Evolutionary conservation across 1,284 basidiomycete species (phyloP).

Genomic region (Sporisorium iseilematis-ciliati): DNA sequence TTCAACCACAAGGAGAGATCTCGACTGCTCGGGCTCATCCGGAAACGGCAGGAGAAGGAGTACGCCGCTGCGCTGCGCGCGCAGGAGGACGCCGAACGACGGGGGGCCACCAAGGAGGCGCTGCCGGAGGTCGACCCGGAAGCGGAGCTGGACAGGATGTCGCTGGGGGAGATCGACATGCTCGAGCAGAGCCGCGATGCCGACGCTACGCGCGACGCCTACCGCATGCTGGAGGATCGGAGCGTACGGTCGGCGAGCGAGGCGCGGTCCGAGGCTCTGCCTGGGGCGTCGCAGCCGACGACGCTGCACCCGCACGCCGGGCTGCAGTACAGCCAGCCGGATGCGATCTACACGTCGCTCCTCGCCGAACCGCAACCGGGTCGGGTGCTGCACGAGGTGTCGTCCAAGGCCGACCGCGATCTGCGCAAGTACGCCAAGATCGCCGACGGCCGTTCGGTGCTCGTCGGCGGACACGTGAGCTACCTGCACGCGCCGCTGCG

Average conservation of each 20-base stretch:
- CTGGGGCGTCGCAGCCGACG: constrained; percentile 44
- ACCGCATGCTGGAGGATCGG: constrained; percentile 39
- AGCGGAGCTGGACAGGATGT: constrained; percentile 47
- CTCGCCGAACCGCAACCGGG: constrained; percentile 57
- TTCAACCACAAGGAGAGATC: constrained; percentile 39
- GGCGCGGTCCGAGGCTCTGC: constrained; percentile 11
- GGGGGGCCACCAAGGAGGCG: constrained; percentile 39
- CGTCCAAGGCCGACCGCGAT: constrained; percentile 19
- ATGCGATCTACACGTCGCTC: constrained; percentile 57
- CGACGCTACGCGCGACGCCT: constrained; percentile 45
- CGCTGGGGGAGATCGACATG: constrained; percentile 49
- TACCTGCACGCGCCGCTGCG: constrained; percentile 45
- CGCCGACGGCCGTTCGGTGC: constrained; percentile 38
- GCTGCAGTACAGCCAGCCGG: constrained; percentile 64
- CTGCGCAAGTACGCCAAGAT: constrained; percentile 20
- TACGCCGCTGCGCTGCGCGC: constrained; percentile 32
- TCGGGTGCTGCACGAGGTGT: constrained; percentile 56
- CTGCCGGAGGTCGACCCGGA: constrained; percentile 47
- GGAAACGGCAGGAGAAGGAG: constrained; percentile 40
- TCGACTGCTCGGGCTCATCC: constrained; percentile 41
- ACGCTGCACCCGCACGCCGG: constrained; percentile 60
- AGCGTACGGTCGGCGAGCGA: constrained; percentile 8
- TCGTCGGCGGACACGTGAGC: constrained; percentile 40
- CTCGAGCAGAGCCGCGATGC: constrained; percentile 44
- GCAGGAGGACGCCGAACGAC: constrained; percentile 44